Evolutionary conservation across 441 rosid genomes (phyloP).

Genomic region (Pelargonium australe): DNA sequence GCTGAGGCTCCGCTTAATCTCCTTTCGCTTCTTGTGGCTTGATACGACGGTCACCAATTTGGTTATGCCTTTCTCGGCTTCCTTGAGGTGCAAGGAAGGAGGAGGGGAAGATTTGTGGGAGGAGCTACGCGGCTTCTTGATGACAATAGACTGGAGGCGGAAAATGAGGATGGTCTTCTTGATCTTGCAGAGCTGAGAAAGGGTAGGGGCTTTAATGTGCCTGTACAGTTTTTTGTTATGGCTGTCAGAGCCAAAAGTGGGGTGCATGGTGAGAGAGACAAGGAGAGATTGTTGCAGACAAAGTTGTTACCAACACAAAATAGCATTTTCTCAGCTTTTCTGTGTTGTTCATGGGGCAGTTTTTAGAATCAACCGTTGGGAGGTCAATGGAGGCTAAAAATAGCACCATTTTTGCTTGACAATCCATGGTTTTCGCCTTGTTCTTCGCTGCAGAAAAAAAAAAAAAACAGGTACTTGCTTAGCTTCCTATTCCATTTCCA

Average conservation of each 20-base stretch:
- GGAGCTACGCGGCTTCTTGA: neutral
- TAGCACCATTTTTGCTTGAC: neutral
- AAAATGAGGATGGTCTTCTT: conserved; percentile 5
- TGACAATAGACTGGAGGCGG: neutral
- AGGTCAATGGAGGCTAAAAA: conserved; percentile 20
- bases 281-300: neutral
- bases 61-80: neutral
- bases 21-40: neutral
- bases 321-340: neutral
- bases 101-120: neutral
- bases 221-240: conserved; percentile 10
- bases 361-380: conserved; percentile 14
- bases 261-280: conserved; percentile 21
- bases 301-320: conserved; percentile 6
- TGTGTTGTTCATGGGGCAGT: neutral
- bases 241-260: conserved; percentile 14
- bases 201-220: neutral
- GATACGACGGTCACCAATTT: neutral
- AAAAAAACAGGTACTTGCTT: neutral
- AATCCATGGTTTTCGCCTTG: neutral
- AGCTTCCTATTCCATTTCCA: neutral
- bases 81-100: conserved; percentile 1
- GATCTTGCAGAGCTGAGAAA: neutral
- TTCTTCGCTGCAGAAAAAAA: neutral
- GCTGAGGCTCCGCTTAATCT: conserved; percentile 8